These are phyloP conservation scores for Dipteronia sinensis DNA, from an alignment of 345 rosid species.

Conservation along the genomic window DNA sequence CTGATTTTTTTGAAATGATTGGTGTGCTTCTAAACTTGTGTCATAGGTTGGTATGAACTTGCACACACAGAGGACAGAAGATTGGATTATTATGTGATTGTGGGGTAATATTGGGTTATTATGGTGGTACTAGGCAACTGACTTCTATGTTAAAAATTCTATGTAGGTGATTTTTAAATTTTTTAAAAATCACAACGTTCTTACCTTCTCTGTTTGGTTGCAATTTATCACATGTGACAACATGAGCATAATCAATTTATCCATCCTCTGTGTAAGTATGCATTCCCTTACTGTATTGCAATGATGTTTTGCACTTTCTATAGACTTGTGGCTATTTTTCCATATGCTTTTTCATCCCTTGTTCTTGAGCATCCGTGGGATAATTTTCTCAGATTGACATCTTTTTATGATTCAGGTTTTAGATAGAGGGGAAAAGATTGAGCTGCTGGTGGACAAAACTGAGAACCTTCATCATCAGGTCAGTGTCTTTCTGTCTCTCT, in stretches of 20 bases:
- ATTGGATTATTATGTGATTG: not conserved
- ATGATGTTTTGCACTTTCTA: not conserved
- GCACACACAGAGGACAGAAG: not conserved
- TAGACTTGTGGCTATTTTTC: not conserved
- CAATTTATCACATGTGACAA: no score
- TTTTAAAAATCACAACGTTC: no score
- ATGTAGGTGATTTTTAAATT: not conserved
- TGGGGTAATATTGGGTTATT: not conserved
- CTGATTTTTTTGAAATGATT: not conserved
- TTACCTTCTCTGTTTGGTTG: no score
- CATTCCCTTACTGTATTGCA: not conserved
- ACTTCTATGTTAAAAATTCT: constrained; percentile 5
- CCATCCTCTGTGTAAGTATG: not conserved
- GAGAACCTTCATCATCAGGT: constrained; percentile 48
- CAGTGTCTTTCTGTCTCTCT: constrained; percentile 14
- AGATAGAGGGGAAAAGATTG: constrained; percentile 52
- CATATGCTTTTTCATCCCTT: not conserved
- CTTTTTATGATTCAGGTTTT: constrained; percentile 30
- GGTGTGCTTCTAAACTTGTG: not conserved
- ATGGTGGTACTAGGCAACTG: not conserved
- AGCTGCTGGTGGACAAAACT: constrained; percentile 48
- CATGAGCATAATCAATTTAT: not conserved
- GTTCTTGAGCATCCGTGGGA: not conserved
- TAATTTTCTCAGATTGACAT: not conserved
- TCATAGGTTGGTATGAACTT: not conserved